Base-by-base conservation (phyloP, 441 rosid genomes). In the Erodium texanum region DNA sequence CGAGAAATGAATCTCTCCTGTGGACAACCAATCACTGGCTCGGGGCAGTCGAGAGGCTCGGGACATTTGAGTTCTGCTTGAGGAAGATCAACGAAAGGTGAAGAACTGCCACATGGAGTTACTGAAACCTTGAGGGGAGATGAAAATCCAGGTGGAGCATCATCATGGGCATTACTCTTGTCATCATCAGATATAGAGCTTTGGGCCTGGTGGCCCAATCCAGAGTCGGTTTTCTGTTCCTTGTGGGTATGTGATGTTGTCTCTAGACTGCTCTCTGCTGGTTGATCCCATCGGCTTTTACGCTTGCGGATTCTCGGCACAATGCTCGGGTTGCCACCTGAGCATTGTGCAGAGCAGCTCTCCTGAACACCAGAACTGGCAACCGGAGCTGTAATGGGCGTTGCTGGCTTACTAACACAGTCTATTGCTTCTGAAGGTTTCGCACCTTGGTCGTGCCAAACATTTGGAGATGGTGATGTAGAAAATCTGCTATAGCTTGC, bases 211-310 rank as follows among this genome's bases (percentile, higher is more conserved):
- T 32, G 36, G 6, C 36, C 36, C 5, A 32, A 32, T 7, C 6
- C 36, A 0, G 83, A 70, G 16, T 67, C 74, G 43, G 54, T 32
- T 32, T 32, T 32, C 36, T 32, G 36, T 7, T 32, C 36, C 5
- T 32, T 32, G 62, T 22, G 77, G 75, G 71, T 73, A 52, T 34
- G 64, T 7, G 36, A 7, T 32, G 36, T 32, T 32, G 36, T 32
- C 0, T 32, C 36, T 32, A 32, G 6, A 7, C 36, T 32, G 36
- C 36, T 32, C 32, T 77, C 75, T 2, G 86, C 85, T 3, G 94
- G 96, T 74, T 89, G 96, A 84, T 91, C 99, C 99, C 99, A 93
- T 74, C 99, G 86, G 71, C 88, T 91, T 87, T 93, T 93, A 73
- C 96, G 97, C 82, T 91, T 93, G 73, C 93, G 92, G 54, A 45